Evolutionary conservation across 2,329 filamentous ascomycete species (phyloP).

Genomic region (Aspergillus arachidicola): DNA sequence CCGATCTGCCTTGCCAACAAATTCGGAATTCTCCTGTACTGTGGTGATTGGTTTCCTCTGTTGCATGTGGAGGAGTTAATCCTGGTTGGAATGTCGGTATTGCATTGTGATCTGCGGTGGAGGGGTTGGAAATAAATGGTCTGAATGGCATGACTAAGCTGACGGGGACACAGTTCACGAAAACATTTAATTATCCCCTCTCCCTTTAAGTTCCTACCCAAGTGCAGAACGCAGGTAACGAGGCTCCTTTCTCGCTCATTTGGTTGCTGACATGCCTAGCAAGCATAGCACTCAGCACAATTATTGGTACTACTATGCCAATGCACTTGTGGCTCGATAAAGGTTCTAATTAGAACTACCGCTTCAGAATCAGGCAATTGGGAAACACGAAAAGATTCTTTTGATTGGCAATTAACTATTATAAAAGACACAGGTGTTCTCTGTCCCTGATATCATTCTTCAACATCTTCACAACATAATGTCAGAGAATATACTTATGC

Average conservation of each 20-base stretch:
- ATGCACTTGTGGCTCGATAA: background rate
- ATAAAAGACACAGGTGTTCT: slow-evolving; percentile 2
- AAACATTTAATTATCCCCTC: background rate
- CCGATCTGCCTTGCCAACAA: background rate
- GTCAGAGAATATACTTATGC: slow-evolving; percentile 3
- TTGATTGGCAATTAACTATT: slow-evolving; percentile 1
- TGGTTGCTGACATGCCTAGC: background rate
- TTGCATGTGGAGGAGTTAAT: background rate
- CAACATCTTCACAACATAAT: background rate
- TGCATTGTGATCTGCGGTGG: slow-evolving; percentile 3
- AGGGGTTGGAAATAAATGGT: background rate
- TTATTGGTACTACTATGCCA: background rate
- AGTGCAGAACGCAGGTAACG: background rate
- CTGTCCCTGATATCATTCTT: background rate
- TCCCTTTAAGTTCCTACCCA: background rate
- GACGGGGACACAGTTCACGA: background rate
- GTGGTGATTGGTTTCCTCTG: background rate
- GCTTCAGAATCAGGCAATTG: background rate
- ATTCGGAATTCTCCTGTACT: background rate
- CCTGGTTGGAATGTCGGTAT: background rate
- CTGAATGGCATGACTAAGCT: slow-evolving; percentile 4
- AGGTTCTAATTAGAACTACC: background rate
- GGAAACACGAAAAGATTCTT: background rate
- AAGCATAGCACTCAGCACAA: background rate
- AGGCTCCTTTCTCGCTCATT: background rate